Conservation (phyloP, 2,329 filamentous ascomycete genomes). For the Penicillium sp. region DNA sequence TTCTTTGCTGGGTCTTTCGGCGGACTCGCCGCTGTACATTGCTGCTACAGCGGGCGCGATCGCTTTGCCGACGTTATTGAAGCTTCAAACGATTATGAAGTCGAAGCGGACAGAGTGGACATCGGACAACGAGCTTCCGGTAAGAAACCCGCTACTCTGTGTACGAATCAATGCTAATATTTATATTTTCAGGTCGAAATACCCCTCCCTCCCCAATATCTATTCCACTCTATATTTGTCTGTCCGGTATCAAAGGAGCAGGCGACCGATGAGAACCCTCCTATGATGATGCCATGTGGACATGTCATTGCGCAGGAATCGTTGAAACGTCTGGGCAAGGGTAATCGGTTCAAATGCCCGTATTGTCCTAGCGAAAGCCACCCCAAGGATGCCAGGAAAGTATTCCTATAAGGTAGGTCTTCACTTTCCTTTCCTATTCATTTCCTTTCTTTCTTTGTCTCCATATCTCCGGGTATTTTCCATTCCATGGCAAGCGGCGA, state of each 20-base stretch:
- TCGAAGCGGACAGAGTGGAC: slow-evolving; percentile 95
- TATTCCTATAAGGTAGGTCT: slow-evolving; percentile 57
- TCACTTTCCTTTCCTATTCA: not conserved
- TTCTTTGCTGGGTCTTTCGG: slow-evolving; percentile 81
- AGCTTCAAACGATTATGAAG: slow-evolving; percentile 82
- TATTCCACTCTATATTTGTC: slow-evolving; percentile 95
- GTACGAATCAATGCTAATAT: slow-evolving; percentile 35
- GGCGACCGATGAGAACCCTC: slow-evolving; percentile 85
- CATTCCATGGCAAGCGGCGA: not conserved
- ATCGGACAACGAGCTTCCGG: slow-evolving; percentile 82
- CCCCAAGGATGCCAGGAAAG: slow-evolving; percentile 70
- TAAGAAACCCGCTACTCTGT: slow-evolving; percentile 50
- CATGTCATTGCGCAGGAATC: slow-evolving; percentile 89
- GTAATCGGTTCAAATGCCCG: slow-evolving; percentile 84
- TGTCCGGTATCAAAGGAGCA: slow-evolving; percentile 97
- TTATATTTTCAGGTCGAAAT: slow-evolving; percentile 56
- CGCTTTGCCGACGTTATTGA: slow-evolving; percentile 82
- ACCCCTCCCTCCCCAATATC: slow-evolving; percentile 61
- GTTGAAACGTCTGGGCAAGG: slow-evolving; percentile 74
- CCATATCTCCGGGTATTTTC: not conserved
- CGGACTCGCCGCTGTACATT: slow-evolving; percentile 88
- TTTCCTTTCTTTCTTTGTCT: not conserved
- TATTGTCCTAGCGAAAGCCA: slow-evolving; percentile 88
- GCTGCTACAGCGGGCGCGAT: slow-evolving; percentile 90
- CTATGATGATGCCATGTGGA: slow-evolving; percentile 94